Base-by-base conservation (phyloP, 352 stramenopile species). In the Phytophthora europaea region DNA sequence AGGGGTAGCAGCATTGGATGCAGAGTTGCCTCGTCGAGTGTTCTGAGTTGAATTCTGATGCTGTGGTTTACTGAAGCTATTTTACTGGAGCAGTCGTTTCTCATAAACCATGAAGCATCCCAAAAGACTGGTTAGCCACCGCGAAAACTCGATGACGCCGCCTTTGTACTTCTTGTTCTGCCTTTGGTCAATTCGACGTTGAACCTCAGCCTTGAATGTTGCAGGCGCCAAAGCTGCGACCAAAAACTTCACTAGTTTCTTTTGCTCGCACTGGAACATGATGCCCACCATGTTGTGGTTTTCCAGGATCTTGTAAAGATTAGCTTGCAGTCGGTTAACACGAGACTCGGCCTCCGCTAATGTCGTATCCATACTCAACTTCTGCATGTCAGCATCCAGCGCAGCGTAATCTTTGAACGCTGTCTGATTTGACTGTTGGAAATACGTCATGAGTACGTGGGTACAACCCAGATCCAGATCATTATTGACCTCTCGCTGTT, bases 51-150 rank as follows among this genome's bases (percentile, higher is more conserved):
- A 28, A 28, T 16, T 0, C 45, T 28, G n/a, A 4, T 52, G n/a
- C 45, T n/a, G n/a, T 15, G n/a, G 28, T 13, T 28, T 52, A 52
- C 5, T 52, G 45, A 7, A 6, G n/a, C 26, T n/a, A 4, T 16
- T n/a, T 8, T 52, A n/a, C 45, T 28, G 45, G n/a, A n/a, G 26
- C n/a, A 13, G 16, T 52, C 16, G 7, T 7, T 52, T 52, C 45
- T 52, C 45, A n/a, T n/a, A 31, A 52, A 52, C n/a, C 45, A 52
- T 31, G 45, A 52, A 52, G 15, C n/a, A 52, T 28, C n/a, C 45
- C n/a, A 52, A 13, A 16, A 52, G 26, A 28, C 26, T n/a, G n/a
- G 45, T 52, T 7, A 52, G 45, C 45, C n/a, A 28, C n/a, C 45
- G 45, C 26, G 45, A 52, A n/a, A 52, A 52, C 45, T 52, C 45